Evolutionary conservation across 2,329 filamentous ascomycete genomes (phyloP), one percentile per base, ranked within the genome.

Genomic region (Exserohilum rostratum): DNA sequence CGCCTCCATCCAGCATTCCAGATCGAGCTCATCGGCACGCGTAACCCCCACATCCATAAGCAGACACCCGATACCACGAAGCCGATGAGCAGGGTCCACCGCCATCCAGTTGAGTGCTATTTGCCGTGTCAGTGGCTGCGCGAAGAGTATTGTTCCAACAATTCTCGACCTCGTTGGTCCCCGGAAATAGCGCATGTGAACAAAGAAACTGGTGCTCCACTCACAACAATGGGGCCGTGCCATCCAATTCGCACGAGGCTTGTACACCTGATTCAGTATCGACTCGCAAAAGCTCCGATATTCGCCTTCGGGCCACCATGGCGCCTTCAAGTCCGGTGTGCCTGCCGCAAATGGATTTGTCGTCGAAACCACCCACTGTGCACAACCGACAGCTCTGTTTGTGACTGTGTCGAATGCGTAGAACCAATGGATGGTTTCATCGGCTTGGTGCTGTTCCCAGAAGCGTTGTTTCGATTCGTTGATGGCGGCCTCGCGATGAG

Each of bases 1-100:
- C 2, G 74, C 70, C 53, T 77, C 75, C 58, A 77, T 64, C 71
- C 72, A 78, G 35, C 72, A 69, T 38, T 76, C 71, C 18, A 76
- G 55, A 34, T 71, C 60, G 15, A 72, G 54, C 15, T 63, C 52
- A 48, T 77, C 74, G 5, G 75, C 74, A 17, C 65, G 65, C 11
- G 59, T 55, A 22, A 71, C 65, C 2, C 75, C 73, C 44, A 64
- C 65, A 20, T 68, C 57, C 69, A 78, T 72, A 17, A 78, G 64
- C 33, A 71, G 62, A 22, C 67, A 68, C 30, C 71, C 76, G 51
- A 75, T 65, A 35, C 75, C 75, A 48, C 65, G 67, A 6, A 69
- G 65, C 34, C 76, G 74, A 58, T 76, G 64, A 12, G 64, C 45
- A 6, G 74, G 73, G 48, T 67, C 53, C n/a, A 74, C 70, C 11